Evolutionary conservation across 192 early-diverging fungal species (phyloP).

Genomic region (Podila minutissima): DNA sequence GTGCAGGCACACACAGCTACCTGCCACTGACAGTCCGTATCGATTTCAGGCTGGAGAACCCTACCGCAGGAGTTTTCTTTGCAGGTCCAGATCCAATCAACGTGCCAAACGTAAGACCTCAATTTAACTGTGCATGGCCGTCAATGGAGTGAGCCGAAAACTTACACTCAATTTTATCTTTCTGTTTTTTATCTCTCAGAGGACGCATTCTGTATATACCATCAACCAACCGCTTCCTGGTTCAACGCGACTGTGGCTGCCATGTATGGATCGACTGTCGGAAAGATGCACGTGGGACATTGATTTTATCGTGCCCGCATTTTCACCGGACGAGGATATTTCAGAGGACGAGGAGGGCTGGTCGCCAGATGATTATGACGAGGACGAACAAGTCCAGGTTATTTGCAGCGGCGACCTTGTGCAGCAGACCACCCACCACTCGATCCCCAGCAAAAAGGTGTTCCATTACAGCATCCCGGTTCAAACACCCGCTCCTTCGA

Average conservation of each 20-base stretch:
- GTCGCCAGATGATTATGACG: conserved; percentile 56
- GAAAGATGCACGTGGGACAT: conserved; percentile 85
- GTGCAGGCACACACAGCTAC: conserved; percentile 32
- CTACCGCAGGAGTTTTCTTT: conserved; percentile 64
- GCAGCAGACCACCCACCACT: conserved; percentile 69
- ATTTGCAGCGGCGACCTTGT: conserved; percentile 77
- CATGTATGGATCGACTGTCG: conserved; percentile 75
- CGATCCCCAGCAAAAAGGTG: conserved; percentile 65
- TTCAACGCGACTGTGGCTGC: conserved; percentile 78
- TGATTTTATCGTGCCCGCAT: conserved; percentile 72
- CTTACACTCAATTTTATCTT: neutral
- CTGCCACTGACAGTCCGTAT: conserved; percentile 57
- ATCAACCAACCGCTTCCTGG: conserved; percentile 74
- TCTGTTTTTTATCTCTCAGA: conserved; percentile 22
- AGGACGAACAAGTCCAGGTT: conserved; percentile 62
- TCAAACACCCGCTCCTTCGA: conserved; percentile 73
- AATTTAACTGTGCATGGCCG: neutral
- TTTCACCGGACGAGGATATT: conserved; percentile 39
- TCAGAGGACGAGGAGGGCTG: conserved; percentile 43
- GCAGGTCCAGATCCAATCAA: conserved; percentile 63
- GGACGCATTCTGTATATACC: conserved; percentile 69
- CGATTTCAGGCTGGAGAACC: conserved; percentile 61
- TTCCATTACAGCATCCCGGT: conserved; percentile 76
- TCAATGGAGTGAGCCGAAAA: neutral
- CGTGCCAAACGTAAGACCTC: conserved; percentile 59